Conservation (phyloP, 2,329 filamentous ascomycete genomes). For the Ophiosphaerella narmari region DNA sequence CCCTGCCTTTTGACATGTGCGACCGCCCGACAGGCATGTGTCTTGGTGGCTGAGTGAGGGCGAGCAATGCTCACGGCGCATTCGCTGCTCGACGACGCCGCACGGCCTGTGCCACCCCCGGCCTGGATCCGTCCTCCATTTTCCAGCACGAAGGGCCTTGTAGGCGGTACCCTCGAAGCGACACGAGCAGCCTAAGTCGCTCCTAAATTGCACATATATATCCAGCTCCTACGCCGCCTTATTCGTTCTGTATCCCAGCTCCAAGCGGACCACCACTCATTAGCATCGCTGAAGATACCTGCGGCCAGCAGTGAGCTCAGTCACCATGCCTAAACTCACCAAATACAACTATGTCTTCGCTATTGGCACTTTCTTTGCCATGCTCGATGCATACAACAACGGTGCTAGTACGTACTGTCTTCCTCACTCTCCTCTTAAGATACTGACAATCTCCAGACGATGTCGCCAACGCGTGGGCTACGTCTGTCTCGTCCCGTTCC, state of each 20-base stretch:
- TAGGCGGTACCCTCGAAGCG: constrained; percentile 10
- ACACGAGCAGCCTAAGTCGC: constrained; percentile 12
- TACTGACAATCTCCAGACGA: constrained; percentile 60
- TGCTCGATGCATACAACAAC: constrained; percentile 79
- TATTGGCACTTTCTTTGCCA: constrained; percentile 75
- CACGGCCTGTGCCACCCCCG: constrained; percentile 15
- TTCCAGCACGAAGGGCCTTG: constrained; percentile 3
- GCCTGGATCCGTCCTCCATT: constrained; percentile 14
- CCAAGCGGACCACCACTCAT: constrained; percentile 20
- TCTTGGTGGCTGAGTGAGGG: constrained; percentile 14
- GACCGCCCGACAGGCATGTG: constrained; percentile 10
- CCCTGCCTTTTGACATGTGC: constrained; percentile 19
- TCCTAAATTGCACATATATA: constrained; percentile 24
- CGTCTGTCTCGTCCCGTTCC: constrained; percentile 79
- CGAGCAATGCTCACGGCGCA: constrained; percentile 8
- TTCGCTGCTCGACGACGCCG: constrained; percentile 11
- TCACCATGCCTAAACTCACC: constrained; percentile 27
- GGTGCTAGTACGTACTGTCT: constrained; percentile 67
- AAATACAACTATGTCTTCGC: constrained; percentile 72
- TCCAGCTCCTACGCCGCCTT: constrained; percentile 15
- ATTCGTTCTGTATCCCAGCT: constrained; percentile 15
- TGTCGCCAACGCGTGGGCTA: constrained; percentile 84
- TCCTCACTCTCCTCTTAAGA: neutral
- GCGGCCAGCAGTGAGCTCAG: constrained; percentile 13
- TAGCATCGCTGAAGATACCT: constrained; percentile 14